Evolutionary conservation across 2,329 filamentous ascomycete genomes (phyloP).

Genomic region (Pseudogymnoascus sp.): DNA sequence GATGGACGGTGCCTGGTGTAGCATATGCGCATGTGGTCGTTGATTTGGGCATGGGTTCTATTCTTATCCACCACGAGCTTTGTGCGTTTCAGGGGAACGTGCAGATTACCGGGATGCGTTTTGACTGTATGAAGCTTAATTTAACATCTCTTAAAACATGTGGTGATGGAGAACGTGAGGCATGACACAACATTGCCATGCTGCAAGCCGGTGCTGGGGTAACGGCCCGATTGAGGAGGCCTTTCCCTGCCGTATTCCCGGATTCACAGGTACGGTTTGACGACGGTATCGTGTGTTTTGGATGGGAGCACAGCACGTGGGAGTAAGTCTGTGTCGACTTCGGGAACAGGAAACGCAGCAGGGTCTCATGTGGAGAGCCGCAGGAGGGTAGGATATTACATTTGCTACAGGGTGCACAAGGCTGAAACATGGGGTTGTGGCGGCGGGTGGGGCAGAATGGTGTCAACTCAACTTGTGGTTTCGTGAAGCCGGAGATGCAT

Average conservation of each 20-base stretch:
- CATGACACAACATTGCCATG: not conserved
- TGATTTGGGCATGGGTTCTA: slow-evolving; percentile 1
- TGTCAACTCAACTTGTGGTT: not conserved
- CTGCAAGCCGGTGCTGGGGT: not conserved
- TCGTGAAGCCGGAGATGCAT: not conserved
- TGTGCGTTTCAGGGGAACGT: not conserved
- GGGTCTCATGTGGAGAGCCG: not conserved
- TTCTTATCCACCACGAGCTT: slow-evolving; percentile 1
- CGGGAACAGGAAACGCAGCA: not conserved
- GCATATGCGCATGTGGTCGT: not conserved
- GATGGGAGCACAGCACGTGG: not conserved
- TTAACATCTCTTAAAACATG: not conserved
- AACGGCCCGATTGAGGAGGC: not conserved
- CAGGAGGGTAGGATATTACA: not conserved
- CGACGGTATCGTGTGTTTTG: not conserved
- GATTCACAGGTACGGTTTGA: not conserved
- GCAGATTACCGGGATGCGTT: slow-evolving; percentile 3
- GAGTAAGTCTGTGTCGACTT: not conserved
- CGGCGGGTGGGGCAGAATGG: not conserved
- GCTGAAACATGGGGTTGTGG: not conserved
- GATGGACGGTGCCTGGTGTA: not conserved
- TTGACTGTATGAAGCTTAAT: slow-evolving; percentile 8
- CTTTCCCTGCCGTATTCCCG: not conserved
- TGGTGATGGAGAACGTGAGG: not conserved
- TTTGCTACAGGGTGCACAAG: not conserved